Conservation (phyloP, 441 rosid species). For the Euphorbia schlechtendalii region DNA sequence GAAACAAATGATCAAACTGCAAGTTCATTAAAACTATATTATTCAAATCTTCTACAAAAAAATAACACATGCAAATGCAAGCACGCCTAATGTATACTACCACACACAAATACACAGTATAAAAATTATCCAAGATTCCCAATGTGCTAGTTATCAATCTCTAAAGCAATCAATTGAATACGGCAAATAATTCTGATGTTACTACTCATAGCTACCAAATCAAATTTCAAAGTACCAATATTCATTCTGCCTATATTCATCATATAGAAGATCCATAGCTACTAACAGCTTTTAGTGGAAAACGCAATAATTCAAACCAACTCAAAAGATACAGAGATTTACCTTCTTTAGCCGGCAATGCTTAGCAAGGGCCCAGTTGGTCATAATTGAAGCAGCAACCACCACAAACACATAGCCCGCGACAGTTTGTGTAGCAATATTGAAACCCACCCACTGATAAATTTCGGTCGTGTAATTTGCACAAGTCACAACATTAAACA, state of each 20-base stretch:
- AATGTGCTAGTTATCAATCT: neutral
- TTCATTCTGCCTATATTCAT: constrained; percentile 2
- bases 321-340: constrained; percentile 8
- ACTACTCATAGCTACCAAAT: constrained; percentile 2
- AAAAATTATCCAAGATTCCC: too few species aligned
- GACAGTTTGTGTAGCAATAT: constrained; percentile 81
- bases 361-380: constrained; percentile 93
- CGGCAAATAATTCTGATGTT: neutral
- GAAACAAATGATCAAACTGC: too few species aligned
- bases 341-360: constrained; percentile 87
- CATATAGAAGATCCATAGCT: too few species aligned
- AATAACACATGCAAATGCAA: neutral
- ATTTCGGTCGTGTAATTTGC: constrained; percentile 95
- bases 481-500: constrained; percentile 86
- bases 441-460: constrained; percentile 95
- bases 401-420: constrained; percentile 78
- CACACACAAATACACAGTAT: neutral
- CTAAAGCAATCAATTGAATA: neutral
- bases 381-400: constrained; percentile 79
- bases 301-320: too few species aligned
- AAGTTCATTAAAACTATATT: too few species aligned
- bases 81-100: constrained; percentile 1
- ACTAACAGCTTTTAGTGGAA: too few species aligned
- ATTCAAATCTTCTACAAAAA: constrained; percentile 2
- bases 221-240: neutral